Conservation (phyloP, 2,329 filamentous ascomycete species). For the Diplodia intermedia region DNA sequence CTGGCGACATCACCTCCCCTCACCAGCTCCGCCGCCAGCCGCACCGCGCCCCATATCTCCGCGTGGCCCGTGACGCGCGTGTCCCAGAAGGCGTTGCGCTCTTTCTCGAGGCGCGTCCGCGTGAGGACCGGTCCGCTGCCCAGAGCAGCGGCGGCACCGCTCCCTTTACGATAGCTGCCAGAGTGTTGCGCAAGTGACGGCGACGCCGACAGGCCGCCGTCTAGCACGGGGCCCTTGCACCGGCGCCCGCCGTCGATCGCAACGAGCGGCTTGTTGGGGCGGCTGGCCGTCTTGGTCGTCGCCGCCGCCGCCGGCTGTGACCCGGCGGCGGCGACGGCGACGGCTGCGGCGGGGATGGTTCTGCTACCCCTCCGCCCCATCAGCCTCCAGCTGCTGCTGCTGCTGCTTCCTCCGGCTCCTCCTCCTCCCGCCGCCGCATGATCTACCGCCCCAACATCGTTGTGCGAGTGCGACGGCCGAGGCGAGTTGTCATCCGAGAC, state of each 20-base stretch:
- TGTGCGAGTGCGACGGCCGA: constrained; percentile 25
- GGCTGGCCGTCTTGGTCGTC: constrained; percentile 3
- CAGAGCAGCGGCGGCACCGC: background rate
- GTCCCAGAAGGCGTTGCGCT: constrained; percentile 87
- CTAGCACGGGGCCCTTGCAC: constrained; percentile 26
- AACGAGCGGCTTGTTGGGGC: constrained; percentile 30
- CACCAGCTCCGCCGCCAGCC: constrained; percentile 70
- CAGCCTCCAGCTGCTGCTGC: background rate
- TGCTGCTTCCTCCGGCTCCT: background rate
- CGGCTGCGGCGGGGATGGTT: background rate
- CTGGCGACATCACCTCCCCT: constrained; percentile 58
- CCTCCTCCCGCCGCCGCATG: background rate
- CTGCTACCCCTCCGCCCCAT: background rate
- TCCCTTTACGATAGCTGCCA: background rate
- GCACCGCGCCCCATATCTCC: constrained; percentile 82
- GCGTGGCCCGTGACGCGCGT: constrained; percentile 78
- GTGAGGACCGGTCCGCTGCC: constrained; percentile 63
- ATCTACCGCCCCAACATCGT: background rate
- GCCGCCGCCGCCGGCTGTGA: background rate
- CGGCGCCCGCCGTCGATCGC: constrained; percentile 15
- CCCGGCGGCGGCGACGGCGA: background rate
- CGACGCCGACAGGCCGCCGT: constrained; percentile 20
- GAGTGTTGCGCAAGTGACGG: constrained; percentile 14
- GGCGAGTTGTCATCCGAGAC: constrained; percentile 14
- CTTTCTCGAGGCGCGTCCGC: constrained; percentile 68